Evolutionary conservation across 2,329 filamentous ascomycete genomes (phyloP).

Genomic region (Botryotinia globosa): DNA sequence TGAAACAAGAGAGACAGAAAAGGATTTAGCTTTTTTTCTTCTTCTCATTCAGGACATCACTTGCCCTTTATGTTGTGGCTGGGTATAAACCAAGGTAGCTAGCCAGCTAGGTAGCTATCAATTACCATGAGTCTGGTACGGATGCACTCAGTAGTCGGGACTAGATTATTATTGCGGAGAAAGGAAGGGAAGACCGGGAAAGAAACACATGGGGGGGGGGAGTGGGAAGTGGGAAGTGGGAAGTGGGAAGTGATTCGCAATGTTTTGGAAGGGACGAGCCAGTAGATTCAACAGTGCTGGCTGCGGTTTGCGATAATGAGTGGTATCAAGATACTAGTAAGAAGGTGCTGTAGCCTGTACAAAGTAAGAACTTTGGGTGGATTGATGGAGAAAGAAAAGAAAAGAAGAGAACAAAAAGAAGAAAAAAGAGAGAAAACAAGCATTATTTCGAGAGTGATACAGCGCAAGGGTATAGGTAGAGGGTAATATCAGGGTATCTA

Average conservation of each 20-base stretch:
- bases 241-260: neutral
- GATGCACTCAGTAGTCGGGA: neutral
- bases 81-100: neutral
- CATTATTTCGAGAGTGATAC: conserved; percentile 11
- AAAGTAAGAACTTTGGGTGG: neutral
- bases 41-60: neutral
- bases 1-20: conserved; percentile 1
- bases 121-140: neutral
- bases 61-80: conserved; percentile 12
- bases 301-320: neutral
- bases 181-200: neutral
- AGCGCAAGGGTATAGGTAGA: conserved; percentile 1
- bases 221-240: too few species aligned
- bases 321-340: too few species aligned
- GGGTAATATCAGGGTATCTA: neutral
- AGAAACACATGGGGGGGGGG: neutral
- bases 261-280: neutral
- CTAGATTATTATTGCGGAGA: neutral
- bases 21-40: neutral
- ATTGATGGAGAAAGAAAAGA: neutral
- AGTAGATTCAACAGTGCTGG: neutral
- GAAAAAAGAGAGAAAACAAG: too few species aligned
- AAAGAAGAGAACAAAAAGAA: too few species aligned
- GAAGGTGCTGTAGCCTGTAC: neutral
- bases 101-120: neutral